These are phyloP conservation scores for Blastomyces percursus DNA, from an alignment of 2,329 filamentous ascomycete species.

Conservation along the genomic window DNA sequence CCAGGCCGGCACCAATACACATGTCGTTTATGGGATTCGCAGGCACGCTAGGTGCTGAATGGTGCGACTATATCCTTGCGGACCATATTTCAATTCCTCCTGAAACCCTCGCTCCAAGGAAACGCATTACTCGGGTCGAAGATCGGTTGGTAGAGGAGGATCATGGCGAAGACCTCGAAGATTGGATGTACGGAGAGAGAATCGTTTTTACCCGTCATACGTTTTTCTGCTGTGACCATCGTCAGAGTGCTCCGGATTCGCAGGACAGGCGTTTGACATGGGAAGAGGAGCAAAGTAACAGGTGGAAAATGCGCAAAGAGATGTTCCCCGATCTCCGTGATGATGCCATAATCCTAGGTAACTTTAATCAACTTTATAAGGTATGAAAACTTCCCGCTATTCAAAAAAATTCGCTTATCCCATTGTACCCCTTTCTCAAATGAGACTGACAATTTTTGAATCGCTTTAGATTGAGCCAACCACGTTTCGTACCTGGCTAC, in stretches of 20 bases:
- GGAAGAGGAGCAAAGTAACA: slow-evolving; percentile 67
- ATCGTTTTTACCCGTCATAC: slow-evolving; percentile 90
- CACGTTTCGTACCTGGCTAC: slow-evolving; percentile 89
- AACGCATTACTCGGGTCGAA: slow-evolving; percentile 61
- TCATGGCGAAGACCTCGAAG: slow-evolving; percentile 56
- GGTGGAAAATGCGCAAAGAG: slow-evolving; percentile 89
- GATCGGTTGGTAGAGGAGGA: slow-evolving; percentile 55
- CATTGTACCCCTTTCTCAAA: not conserved
- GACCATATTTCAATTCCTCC: slow-evolving; percentile 78
- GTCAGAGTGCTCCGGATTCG: slow-evolving; percentile 71
- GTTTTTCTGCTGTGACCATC: slow-evolving; percentile 97
- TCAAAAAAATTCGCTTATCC: not conserved
- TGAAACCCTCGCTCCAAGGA: slow-evolving; percentile 67
- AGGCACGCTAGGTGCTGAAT: slow-evolving; percentile 88
- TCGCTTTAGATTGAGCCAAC: slow-evolving; percentile 78
- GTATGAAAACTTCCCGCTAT: slow-evolving; percentile 38
- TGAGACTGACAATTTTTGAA: slow-evolving; percentile 5
- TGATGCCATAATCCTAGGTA: slow-evolving; percentile 81
- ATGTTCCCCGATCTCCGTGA: slow-evolving; percentile 75
- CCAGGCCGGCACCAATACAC: slow-evolving; percentile 84
- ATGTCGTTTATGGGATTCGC: slow-evolving; percentile 99
- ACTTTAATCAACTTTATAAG: slow-evolving; percentile 99
- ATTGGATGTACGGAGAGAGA: slow-evolving; percentile 95
- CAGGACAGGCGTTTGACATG: slow-evolving; percentile 59
- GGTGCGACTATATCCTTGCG: slow-evolving; percentile 95